Conservation (phyloP, 345 rosid genomes). For the Mangifera indica region DNA sequence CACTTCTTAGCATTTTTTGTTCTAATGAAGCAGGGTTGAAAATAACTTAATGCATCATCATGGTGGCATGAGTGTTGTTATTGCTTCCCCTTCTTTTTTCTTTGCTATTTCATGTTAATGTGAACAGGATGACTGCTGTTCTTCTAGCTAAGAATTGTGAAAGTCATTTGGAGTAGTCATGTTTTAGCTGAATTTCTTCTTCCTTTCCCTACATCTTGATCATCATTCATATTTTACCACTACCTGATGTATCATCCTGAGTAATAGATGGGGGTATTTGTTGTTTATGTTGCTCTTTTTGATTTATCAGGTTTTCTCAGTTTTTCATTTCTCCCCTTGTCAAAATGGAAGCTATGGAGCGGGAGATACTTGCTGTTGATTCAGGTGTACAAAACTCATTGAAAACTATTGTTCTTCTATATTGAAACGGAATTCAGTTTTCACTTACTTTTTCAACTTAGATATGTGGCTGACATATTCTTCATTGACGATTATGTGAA, state of each 20-base stretch:
- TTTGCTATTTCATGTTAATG: not conserved
- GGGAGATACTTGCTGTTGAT: slow-evolving; percentile 96
- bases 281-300: slow-evolving; percentile 25
- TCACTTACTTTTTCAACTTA: not conserved
- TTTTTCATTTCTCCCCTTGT: slow-evolving; percentile 97
- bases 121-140: not conserved
- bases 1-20: not conserved
- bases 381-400: slow-evolving; percentile 56
- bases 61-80: not conserved
- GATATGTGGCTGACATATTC: slow-evolving; percentile 15
- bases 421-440: not conserved
- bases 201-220: not conserved
- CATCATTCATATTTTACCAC: not conserved
- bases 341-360: slow-evolving; percentile 90
- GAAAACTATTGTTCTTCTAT: slow-evolving; percentile 6
- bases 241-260: not conserved
- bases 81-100: not conserved
- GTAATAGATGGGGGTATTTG: not conserved
- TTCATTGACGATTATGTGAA: slow-evolving; percentile 19
- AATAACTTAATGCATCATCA: not conserved
- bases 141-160: not conserved
- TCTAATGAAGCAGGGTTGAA: not conserved
- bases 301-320: slow-evolving; percentile 79
- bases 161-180: not conserved
- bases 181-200: not conserved